Percentiles rank a stretch among this genome's conserved stretches.
phyloP scores from a whole-genome alignment of 352 stramenopile species.

The Pythium insidiosum region DNA sequence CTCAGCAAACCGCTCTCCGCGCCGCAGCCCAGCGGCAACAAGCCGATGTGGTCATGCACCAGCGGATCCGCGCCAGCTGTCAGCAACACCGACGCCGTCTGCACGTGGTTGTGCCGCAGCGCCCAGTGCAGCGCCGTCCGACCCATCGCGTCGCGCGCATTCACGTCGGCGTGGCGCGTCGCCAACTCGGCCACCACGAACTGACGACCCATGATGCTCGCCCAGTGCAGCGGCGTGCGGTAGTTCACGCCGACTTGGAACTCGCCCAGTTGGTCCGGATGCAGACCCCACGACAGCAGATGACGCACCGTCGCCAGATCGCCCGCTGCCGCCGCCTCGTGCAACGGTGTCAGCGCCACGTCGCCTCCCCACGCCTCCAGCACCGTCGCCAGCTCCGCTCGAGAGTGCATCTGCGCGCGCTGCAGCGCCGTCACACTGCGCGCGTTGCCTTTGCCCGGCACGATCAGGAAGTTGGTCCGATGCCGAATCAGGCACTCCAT shows the following conservation, averaged over 20 bases:
- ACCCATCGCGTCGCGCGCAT: conserved; percentile 47
- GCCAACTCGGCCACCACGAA: conserved; percentile 47
- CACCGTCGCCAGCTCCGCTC: conserved; percentile 39
- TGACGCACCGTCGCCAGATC: conserved; percentile 44
- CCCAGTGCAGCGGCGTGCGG: conserved; percentile 71
- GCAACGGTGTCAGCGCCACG: conserved; percentile 68
- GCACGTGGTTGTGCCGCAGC: conserved; percentile 56
- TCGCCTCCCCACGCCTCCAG: conserved; percentile 71
- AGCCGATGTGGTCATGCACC: conserved; percentile 41
- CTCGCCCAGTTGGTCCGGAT: conserved; percentile 58
- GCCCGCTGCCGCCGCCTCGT: conserved; percentile 50
- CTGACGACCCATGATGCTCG: conserved; percentile 51
- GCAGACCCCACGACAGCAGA: conserved; percentile 42
- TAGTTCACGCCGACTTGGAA: conserved; percentile 51
- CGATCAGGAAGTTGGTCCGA: conserved; percentile 59
- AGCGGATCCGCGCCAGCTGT: conserved; percentile 35
- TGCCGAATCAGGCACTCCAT: conserved; percentile 53
- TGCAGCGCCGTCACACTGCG: conserved; percentile 72
- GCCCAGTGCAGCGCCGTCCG: conserved; percentile 75
- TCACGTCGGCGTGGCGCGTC: conserved; percentile 34
- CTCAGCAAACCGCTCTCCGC: conserved; percentile 44
- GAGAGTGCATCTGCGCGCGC: conserved; percentile 48
- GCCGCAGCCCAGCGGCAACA: conserved; percentile 62
- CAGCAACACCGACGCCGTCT: conserved; percentile 45
- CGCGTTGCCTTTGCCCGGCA: conserved; percentile 48